Evolutionary conservation across 78 protist genomes (phyloP).

Genomic region (Diacronema lutheri): DNA sequence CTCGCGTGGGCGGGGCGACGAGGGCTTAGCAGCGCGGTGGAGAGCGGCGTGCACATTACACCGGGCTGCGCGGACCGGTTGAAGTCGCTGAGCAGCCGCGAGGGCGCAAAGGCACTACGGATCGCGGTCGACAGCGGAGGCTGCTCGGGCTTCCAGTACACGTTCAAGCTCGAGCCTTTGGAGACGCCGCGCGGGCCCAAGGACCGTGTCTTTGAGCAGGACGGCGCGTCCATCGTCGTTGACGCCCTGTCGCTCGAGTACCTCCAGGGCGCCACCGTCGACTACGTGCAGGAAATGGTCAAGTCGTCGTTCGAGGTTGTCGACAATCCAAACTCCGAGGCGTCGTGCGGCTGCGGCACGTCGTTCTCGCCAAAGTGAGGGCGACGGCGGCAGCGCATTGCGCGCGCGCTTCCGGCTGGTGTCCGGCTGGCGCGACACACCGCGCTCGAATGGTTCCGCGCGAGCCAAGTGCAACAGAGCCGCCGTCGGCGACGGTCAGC

Average conservation of each 20-base stretch:
- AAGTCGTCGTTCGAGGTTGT: background rate
- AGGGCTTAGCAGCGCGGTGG: too few species aligned
- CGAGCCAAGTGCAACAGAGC: too few species aligned
- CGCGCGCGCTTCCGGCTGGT: too few species aligned
- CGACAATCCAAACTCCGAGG: conserved; percentile 6
- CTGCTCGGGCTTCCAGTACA: conserved; percentile 55
- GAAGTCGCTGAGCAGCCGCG: too few species aligned
- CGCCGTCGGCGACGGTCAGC: too few species aligned
- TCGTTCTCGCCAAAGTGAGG: conserved; percentile 19
- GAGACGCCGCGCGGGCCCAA: background rate
- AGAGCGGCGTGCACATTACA: too few species aligned
- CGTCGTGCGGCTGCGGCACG: conserved; percentile 32
- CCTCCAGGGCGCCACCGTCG: conserved; percentile 14
- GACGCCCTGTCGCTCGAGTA: conserved; percentile 39
- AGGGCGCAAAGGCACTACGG: background rate
- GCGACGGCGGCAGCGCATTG: too few species aligned
- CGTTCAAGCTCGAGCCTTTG: background rate
- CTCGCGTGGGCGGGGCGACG: too few species aligned
- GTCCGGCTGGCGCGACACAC: too few species aligned
- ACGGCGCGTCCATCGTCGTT: conserved; percentile 32
- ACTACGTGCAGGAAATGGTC: conserved; percentile 24
- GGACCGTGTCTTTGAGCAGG: conserved; percentile 20
- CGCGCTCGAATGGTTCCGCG: too few species aligned
- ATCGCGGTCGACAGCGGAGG: conserved; percentile 30
- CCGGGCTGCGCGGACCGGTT: too few species aligned